Base-by-base conservation (phyloP, 352 stramenopile species). In the Phytophthora nicotianae region DNA sequence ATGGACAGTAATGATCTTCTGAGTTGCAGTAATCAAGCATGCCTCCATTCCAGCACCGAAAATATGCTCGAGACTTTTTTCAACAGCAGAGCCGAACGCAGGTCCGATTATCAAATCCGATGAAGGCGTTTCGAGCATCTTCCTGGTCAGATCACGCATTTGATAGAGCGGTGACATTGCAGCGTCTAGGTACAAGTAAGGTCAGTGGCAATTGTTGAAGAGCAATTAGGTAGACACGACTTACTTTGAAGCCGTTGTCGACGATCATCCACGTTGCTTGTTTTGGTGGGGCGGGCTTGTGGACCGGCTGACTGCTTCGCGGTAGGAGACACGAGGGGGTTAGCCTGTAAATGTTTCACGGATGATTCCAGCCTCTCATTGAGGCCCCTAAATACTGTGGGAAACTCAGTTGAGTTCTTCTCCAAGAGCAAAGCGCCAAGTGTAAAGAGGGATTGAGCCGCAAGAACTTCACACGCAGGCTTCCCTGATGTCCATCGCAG, bases 401-500 rank as follows among this genome's bases (percentile, higher is more conserved):
- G 40, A 37, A 86, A 92, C 49, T 85, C 83, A 19, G 72, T 75
- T 1, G 76, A 72, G 17, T 62, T 61, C 26, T 82, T 76, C 35
- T 72, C 65, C 38, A 94, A 56, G 0, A 86, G 53, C 23, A 81
- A 53, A 0, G 58, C 42, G 0, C 80, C 83, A 41, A 94, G 62
- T 0, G 70, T 53, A 46, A 74, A 81, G 2, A 93, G 58, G 19
- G 77, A 70, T 29, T 91, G 70, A 7, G 69, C 65, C 2, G 77
- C 42, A 7, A 85, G 40, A 5, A 81, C 56, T 29, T 71, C 56
- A 51, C 62, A 63, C 38, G 65, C 59, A 14, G 65, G 45, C 4
- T 74, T 69, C 0, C 27, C 54, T 16, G 59, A 62, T 14, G 65
- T 70, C 43, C 81, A 51, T 3, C 69, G 72, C 24, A 65, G 35